These are phyloP conservation scores for Phytophthora idaei DNA, from an alignment of 352 stramenopile genomes.

Conservation along the genomic window DNA sequence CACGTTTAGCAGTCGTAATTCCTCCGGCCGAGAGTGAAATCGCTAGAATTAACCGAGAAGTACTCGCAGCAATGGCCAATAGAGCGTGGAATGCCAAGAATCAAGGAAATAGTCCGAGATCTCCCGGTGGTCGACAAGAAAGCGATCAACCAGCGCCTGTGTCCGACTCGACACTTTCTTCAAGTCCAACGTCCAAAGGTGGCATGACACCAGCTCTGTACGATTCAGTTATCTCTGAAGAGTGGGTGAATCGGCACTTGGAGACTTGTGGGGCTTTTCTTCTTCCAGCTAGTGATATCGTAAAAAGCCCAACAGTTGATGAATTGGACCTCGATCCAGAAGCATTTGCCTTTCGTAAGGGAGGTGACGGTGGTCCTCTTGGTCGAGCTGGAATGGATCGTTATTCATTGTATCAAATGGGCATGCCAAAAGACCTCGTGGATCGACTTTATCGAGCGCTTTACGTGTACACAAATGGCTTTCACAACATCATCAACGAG, in stretches of 20 bases:
- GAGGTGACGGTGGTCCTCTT: constrained; percentile 45
- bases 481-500: constrained; percentile 86
- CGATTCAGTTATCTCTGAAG: constrained; percentile 76
- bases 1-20: constrained; percentile 53
- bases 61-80: constrained; percentile 25
- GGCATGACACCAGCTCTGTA: constrained; percentile 46
- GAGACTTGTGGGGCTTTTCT: constrained; percentile 59
- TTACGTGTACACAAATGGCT: constrained; percentile 87
- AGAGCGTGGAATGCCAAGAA: constrained; percentile 28
- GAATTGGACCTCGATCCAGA: constrained; percentile 48
- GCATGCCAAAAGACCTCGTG: constrained; percentile 79
- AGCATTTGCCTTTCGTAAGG: constrained; percentile 55
- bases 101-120: constrained; percentile 19
- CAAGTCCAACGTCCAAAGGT: constrained; percentile 29
- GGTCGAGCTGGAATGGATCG: constrained; percentile 74
- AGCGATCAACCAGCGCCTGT: background rate
- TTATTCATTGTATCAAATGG: constrained; percentile 68
- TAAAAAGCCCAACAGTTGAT: constrained; percentile 19
- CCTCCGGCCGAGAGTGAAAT: constrained; percentile 77
- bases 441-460: constrained; percentile 80
- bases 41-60: constrained; percentile 66
- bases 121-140: background rate
- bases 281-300: constrained; percentile 54
- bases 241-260: constrained; percentile 84
- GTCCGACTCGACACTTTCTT: constrained; percentile 3